phyloP scores from a whole-genome alignment of 73 alveolate species.

The Tetrahymena elliotti region DNA sequence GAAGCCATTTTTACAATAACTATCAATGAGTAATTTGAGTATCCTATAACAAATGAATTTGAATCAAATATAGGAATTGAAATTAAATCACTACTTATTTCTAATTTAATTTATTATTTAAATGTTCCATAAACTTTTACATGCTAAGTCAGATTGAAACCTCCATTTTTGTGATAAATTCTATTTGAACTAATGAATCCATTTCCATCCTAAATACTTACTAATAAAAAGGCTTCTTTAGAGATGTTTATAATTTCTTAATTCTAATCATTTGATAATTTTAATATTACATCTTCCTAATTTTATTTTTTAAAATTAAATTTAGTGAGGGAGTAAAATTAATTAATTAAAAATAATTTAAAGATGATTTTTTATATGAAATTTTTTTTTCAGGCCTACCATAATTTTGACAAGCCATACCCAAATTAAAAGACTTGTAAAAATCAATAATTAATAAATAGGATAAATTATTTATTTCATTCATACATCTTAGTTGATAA shows the following conservation, averaged over 20 bases:
- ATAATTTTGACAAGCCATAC: too few species aligned
- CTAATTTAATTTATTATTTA: background rate
- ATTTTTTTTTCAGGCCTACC: too few species aligned
- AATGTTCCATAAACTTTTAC: background rate
- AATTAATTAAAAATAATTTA: too few species aligned
- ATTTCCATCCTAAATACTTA: background rate
- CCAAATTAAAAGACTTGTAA: too few species aligned
- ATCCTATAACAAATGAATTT: background rate
- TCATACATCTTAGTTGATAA: too few species aligned
- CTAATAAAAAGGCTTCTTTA: background rate
- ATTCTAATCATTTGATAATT: background rate
- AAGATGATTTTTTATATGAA: too few species aligned
- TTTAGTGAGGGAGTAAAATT: background rate
- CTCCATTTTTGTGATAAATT: background rate
- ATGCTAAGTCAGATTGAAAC: background rate
- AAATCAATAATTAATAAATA: too few species aligned
- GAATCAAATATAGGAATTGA: background rate
- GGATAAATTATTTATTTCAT: too few species aligned
- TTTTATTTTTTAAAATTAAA: too few species aligned
- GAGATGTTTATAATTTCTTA: background rate
- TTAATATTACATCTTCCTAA: background rate
- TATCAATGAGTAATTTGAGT: background rate
- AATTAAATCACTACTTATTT: background rate
- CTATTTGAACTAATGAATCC: background rate
- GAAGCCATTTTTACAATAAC: background rate